Base-by-base conservation (phyloP, 2,329 filamentous ascomycete genomes). In the Trichoderma simmonsii region DNA sequence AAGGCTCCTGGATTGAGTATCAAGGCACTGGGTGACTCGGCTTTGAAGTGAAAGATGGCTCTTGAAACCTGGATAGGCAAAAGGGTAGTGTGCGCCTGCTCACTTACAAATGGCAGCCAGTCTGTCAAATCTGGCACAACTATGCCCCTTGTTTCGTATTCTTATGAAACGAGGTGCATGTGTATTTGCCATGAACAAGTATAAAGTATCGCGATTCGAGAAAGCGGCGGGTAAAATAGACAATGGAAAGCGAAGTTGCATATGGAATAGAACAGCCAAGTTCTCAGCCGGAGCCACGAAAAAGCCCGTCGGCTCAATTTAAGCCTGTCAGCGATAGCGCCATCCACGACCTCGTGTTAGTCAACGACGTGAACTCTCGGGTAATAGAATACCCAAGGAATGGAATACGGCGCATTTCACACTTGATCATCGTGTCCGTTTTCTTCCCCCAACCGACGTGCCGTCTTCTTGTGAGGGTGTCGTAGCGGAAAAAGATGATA, bases 281-380 rank as follows among this genome's bases (percentile, higher is more conserved):
- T 6, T 59, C 3, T 57, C 0, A 59, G 26, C 3, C 56, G 39
- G n/a, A 51, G 18, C 62, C 5, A 1, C 43, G 18, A 34, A 51
- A 65, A 12, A 18, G 51, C 39, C 62, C 62, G 62, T 65, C 62
- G 62, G 62, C 62, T 65, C 43, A 21, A 61, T 61, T 36, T n/a
- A 34, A n/a, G 30, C n/a, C n/a, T 21, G 43, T 34, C 30, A 34
- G 21, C 18, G 4, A 32, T 34, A 34, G 57, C 30, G 30, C 26
- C 57, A 34, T 32, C 28, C 26, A 30, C 43, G 12, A 32, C 36
- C 26, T 24, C 61, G 34, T 48, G 26, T 39, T 63, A 43, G 60
- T 63, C 21, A 15, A 39, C 21, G 34, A 63, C 26, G 14, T 28
- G 6, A 11, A 21, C 24, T 48, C 61, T 63, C 61, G 36, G 61